Conservation (phyloP, 2,329 filamentous ascomycete genomes). For the Acrodontium crateriforme region DNA sequence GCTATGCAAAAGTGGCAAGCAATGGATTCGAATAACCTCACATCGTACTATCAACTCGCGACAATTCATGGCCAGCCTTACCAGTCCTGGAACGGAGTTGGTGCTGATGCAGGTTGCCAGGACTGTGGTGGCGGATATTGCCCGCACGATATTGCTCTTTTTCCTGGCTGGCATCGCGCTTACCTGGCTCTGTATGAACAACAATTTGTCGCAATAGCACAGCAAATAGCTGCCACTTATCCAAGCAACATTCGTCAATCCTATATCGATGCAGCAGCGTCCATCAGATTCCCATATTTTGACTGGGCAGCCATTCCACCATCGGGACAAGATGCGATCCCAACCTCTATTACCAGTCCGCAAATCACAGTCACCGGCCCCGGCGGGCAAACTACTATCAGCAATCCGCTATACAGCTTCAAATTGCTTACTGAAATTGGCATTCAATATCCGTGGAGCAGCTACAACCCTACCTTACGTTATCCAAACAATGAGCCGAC, state of each 20-base stretch:
- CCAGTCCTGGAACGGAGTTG: constrained; percentile 7
- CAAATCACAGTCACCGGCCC: constrained; percentile 15
- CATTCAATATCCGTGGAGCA: constrained; percentile 18
- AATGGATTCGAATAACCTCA: constrained; percentile 5
- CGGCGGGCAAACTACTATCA: constrained; percentile 12
- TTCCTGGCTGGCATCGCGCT: constrained; percentile 10
- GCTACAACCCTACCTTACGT: constrained; percentile 18
- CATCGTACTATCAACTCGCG: constrained; percentile 10
- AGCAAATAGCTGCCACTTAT: constrained; percentile 15
- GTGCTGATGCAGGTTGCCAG: constrained; percentile 1
- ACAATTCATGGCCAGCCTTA: constrained; percentile 9
- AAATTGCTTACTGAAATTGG: constrained; percentile 11
- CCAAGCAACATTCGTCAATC: too few species aligned
- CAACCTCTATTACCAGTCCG: constrained; percentile 10
- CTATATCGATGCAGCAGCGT: constrained; percentile 12
- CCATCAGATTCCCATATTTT: constrained; percentile 16
- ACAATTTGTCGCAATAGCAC: constrained; percentile 15
- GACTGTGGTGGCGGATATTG: constrained; percentile 6
- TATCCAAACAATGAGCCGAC: constrained; percentile 16
- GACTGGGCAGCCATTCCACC: constrained; percentile 14
- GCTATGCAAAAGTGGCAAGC: constrained; percentile 12
- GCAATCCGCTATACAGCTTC: constrained; percentile 15
- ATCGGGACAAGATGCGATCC: constrained; percentile 10
- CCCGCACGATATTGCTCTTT: constrained; percentile 8
- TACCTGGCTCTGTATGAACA: constrained; percentile 11